A percentile compares a stretch with the other conserved stretches of the same genome.
Evolutionary conservation across 2,329 filamentous ascomycete species (phyloP).

Genomic region (Ascochyta pisi): DNA sequence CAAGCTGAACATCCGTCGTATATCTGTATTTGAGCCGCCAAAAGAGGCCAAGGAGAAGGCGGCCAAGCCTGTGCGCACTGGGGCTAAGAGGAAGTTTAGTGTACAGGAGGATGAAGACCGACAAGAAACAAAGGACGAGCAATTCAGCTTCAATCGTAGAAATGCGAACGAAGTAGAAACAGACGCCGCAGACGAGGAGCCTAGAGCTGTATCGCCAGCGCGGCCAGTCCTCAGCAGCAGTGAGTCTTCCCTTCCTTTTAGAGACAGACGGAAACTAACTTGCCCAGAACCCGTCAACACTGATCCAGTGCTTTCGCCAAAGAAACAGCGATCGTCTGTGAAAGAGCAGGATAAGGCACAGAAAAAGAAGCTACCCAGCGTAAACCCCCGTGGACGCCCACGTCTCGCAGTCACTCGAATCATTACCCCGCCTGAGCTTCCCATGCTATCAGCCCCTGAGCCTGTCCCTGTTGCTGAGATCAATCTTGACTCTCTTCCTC

Average conservation of each 20-base stretch:
- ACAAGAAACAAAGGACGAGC: constrained; percentile 42
- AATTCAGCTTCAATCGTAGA: constrained; percentile 58
- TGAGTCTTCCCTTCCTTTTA: constrained; percentile 33
- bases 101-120: constrained; percentile 59
- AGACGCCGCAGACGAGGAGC: constrained; percentile 23
- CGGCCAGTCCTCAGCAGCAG: constrained; percentile 53
- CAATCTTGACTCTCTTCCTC: constrained; percentile 46
- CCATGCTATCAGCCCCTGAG: constrained; percentile 29
- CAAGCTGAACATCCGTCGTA: constrained; percentile 51
- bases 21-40: constrained; percentile 53
- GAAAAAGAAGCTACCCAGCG: constrained; percentile 32
- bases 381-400: constrained; percentile 31
- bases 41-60: constrained; percentile 41
- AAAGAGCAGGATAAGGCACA: constrained; percentile 37
- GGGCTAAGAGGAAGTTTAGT: constrained; percentile 65
- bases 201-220: constrained; percentile 29
- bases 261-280: constrained; percentile 24
- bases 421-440: constrained; percentile 26
- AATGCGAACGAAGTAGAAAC: constrained; percentile 28
- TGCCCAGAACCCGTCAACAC: constrained; percentile 58
- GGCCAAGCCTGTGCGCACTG: constrained; percentile 50
- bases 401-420: constrained; percentile 38
- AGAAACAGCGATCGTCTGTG: constrained; percentile 45
- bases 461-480: constrained; percentile 38
- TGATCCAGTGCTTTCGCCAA: constrained; percentile 53